phyloP scores from a whole-genome alignment of 257 asterid genomes.

The Pogostemon cablin region DNA sequence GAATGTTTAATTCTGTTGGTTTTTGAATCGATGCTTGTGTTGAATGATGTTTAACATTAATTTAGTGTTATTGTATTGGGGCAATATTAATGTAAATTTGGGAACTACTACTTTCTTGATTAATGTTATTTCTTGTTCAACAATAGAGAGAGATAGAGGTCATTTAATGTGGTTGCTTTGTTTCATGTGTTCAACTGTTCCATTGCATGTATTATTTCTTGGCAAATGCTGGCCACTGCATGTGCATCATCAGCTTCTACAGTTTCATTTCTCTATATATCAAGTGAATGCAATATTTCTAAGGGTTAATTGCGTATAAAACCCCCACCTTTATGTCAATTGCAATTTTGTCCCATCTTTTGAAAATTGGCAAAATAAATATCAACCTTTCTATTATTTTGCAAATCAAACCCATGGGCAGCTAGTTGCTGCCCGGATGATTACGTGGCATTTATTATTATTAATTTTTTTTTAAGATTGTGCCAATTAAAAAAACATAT shows the following conservation, averaged over 20 bases:
- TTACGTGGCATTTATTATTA: too few species aligned
- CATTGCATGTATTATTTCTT: conserved; percentile 31
- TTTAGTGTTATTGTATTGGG: conserved; percentile 27
- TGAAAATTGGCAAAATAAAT: too few species aligned
- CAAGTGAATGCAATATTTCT: too few species aligned
- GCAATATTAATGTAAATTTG: conserved; percentile 37
- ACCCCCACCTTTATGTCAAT: too few species aligned
- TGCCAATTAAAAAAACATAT: too few species aligned
- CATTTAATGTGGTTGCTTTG: not conserved
- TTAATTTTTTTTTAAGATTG: too few species aligned
- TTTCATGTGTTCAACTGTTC: conserved; percentile 7
- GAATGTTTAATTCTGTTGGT: conserved; percentile 25
- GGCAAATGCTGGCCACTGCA: not conserved
- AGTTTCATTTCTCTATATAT: not conserved
- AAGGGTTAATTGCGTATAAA: too few species aligned
- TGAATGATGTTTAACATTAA: conserved; percentile 21
- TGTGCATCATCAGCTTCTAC: not conserved
- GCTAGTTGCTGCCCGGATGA: too few species aligned
- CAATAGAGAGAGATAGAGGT: not conserved
- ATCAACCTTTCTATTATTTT: too few species aligned
- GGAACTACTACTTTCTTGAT: conserved; percentile 28
- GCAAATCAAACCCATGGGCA: too few species aligned
- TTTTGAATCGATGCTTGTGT: conserved; percentile 30
- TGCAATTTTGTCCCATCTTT: too few species aligned
- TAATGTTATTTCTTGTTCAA: conserved; percentile 9